Base-by-base conservation (phyloP, 106 monocot genomes). In the Platanthera zijinensis region DNA sequence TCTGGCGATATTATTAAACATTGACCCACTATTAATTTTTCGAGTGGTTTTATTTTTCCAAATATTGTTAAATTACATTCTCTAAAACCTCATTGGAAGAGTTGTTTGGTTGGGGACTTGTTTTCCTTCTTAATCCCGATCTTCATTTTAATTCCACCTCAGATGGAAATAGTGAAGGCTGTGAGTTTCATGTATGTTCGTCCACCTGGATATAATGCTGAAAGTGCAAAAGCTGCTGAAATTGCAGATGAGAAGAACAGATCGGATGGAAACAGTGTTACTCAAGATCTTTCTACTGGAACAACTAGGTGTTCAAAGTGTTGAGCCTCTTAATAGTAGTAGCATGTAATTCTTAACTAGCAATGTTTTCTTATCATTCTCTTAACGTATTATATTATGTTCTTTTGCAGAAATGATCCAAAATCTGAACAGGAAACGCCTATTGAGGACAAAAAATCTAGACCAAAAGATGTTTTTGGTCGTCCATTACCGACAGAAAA, bases 181-280 rank as follows among this genome's bases (percentile, higher is more conserved):
- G 96, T 96, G 51, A 96, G 96, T 78, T 96, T 96, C 73, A 96
- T 96, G 96, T 96, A 96, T 69, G 93, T 96, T 6, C 86, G 96
- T 13, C 96, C 96, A 51, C 96, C 96, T 74, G 96, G 96, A 51
- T 97, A 91, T 74, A 93, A 97, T 77, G 83, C 96, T 56, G 96
- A 97, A 77, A 97, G 96, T 73, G 96, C 96, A 75, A 97, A 97
- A 83, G 96, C 96, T 69, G 96, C 93, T 19, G 96, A 97, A 79
- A 49, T 93, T 78, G 89, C 79, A 39, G 96, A 97, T 83, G 87
- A 93, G 51, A 77, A 86, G 73, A 95, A 82, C 74, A 87, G 57
- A 51, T 66, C 63, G 39, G 82, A 76, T 54, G 54, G 75, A 76
- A 81, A 64, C 75, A 75, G 72, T 59, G 51, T 71, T 45, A 13